Conservation (phyloP, 2,329 filamentous ascomycete species). For the Pseudogymnoascus sp. region DNA sequence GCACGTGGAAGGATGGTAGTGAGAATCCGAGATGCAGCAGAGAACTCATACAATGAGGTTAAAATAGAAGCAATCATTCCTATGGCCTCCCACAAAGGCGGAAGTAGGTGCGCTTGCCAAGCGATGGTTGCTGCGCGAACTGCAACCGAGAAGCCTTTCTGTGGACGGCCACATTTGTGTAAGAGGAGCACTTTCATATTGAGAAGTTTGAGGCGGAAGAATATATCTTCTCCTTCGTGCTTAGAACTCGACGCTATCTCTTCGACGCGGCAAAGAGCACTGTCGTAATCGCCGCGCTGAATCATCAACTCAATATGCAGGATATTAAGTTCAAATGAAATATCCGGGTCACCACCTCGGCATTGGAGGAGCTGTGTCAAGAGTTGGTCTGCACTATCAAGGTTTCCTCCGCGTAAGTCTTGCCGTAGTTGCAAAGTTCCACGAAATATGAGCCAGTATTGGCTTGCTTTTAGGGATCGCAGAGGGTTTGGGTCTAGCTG, state of each 20-base stretch:
- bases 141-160: constrained; percentile 57
- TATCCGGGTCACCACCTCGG: constrained; percentile 39
- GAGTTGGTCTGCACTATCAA: constrained; percentile 46
- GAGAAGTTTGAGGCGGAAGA: constrained; percentile 51
- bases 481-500: constrained; percentile 51
- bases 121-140: constrained; percentile 56
- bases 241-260: constrained; percentile 41
- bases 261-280: constrained; percentile 47
- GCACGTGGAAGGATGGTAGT: constrained; percentile 56
- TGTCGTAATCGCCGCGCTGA: constrained; percentile 41
- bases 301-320: constrained; percentile 51
- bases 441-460: constrained; percentile 60
- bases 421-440: constrained; percentile 56
- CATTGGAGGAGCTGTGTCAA: constrained; percentile 44
- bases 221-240: constrained; percentile 50
- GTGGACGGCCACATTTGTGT: constrained; percentile 48
- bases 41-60: constrained; percentile 50
- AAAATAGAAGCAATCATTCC: constrained; percentile 48
- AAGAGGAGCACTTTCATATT: constrained; percentile 53
- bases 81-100: constrained; percentile 52
- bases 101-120: constrained; percentile 48
- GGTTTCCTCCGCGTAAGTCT: constrained; percentile 50
- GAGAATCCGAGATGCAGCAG: constrained; percentile 45
- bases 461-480: constrained; percentile 67
- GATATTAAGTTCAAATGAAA: constrained; percentile 49